A percentile compares a stretch with the other conserved stretches of the same genome.
These are phyloP conservation scores for Apiotrichum montevideense DNA, from an alignment of 1,284 basidiomycete species.

Conservation along the genomic window DNA sequence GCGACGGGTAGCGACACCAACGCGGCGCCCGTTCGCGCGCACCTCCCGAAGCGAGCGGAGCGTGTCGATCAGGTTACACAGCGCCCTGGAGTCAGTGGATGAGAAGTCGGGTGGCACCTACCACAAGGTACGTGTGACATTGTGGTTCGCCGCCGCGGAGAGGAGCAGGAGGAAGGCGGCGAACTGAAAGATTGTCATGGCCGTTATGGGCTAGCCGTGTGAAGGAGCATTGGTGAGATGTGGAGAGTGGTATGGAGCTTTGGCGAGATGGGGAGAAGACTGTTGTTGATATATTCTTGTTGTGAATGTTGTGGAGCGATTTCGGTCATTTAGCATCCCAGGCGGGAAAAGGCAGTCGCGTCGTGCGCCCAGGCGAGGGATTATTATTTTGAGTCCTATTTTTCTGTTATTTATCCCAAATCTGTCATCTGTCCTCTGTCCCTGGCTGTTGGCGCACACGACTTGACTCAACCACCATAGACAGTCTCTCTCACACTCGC, in stretches of 20 bases:
- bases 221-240: too few species aligned
- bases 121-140: slow-evolving; percentile 4
- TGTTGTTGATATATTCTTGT: neutral
- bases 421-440: neutral
- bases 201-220: neutral
- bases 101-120: neutral
- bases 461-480: too few species aligned
- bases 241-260: too few species aligned
- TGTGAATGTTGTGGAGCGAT: neutral
- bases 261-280: neutral
- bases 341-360: slow-evolving; percentile 9
- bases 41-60: slow-evolving; percentile 27
- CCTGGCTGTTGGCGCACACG: too few species aligned
- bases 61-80: slow-evolving; percentile 29
- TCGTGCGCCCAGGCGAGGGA: neutral
- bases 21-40: slow-evolving; percentile 27
- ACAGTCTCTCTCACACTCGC: too few species aligned
- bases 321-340: too few species aligned
- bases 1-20: slow-evolving; percentile 26
- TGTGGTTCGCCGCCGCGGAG: neutral
- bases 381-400: neutral
- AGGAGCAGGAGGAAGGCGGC: neutral
- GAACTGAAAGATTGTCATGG: neutral
- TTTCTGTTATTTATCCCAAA: neutral
- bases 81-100: slow-evolving; percentile 21